A percentile compares a stretch with the other conserved stretches of the same genome.
phyloP scores from a whole-genome alignment of 2,329 filamentous ascomycete genomes.

The Penicillium fuscoglaucum region DNA sequence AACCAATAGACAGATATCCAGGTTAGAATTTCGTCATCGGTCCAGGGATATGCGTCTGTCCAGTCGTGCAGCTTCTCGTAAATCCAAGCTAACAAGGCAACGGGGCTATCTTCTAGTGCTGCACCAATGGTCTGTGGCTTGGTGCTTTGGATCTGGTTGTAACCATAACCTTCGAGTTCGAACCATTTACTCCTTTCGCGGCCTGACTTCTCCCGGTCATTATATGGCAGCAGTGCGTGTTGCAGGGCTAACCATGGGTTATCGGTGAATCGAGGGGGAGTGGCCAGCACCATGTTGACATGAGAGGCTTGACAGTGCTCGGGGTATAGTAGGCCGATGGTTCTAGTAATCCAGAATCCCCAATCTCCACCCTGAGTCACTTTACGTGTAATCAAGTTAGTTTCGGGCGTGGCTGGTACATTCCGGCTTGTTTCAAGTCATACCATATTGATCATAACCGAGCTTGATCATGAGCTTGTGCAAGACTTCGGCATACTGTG shows the following conservation, averaged over 20 bases:
- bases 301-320: conserved; percentile 60
- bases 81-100: conserved; percentile 73
- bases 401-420: background rate
- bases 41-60: conserved; percentile 72
- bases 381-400: background rate
- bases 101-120: conserved; percentile 67
- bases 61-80: conserved; percentile 80
- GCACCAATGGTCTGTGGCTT: conserved; percentile 73
- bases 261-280: conserved; percentile 51
- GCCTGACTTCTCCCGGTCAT: conserved; percentile 18
- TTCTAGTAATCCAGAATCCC: conserved; percentile 64
- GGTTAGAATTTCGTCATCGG: conserved; percentile 71
- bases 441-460: conserved; percentile 63
- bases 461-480: conserved; percentile 69
- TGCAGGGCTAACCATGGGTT: conserved; percentile 57
- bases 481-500: conserved; percentile 64
- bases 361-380: conserved; percentile 67
- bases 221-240: conserved; percentile 23
- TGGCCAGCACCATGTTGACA: conserved; percentile 58
- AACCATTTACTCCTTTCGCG: conserved; percentile 22
- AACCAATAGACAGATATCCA: conserved; percentile 77
- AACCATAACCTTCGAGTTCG: conserved; percentile 42
- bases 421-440: background rate
- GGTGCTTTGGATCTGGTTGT: conserved; percentile 62
- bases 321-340: conserved; percentile 62